phyloP scores from a whole-genome alignment of 2,329 filamentous ascomycete species.

The Venturia pyrina region DNA sequence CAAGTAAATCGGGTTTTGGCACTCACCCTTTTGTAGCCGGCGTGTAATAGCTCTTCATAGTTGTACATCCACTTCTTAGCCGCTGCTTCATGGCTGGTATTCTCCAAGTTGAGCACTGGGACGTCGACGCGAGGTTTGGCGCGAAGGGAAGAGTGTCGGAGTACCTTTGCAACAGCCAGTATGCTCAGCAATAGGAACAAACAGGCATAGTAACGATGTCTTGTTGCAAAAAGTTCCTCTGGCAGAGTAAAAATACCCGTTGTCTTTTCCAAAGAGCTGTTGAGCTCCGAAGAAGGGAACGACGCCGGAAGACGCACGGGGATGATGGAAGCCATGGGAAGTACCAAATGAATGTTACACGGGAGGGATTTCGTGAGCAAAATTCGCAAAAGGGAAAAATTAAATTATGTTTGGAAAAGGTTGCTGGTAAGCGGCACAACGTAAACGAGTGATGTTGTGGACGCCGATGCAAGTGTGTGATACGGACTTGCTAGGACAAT shows the following conservation, averaged over 20 bases:
- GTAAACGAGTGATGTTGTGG: too few species aligned
- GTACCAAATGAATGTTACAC: background rate
- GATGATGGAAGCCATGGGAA: background rate
- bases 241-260: background rate
- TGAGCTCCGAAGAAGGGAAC: background rate
- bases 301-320: background rate
- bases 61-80: constrained; percentile 1
- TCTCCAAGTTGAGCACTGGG: background rate
- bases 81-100: background rate
- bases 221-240: background rate
- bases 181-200: background rate
- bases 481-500: too few species aligned
- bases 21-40: background rate
- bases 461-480: too few species aligned
- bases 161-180: background rate
- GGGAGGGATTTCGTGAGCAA: too few species aligned
- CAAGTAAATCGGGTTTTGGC: too few species aligned
- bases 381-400: too few species aligned
- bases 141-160: background rate
- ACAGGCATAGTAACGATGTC: background rate
- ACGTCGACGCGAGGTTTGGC: background rate
- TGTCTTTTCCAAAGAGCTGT: background rate
- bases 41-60: background rate
- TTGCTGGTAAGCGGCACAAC: too few species aligned
- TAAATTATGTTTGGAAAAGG: too few species aligned